Evolutionary conservation across 2,329 filamentous ascomycete genomes (phyloP).

Genomic region (Fusarium austroafricanum): DNA sequence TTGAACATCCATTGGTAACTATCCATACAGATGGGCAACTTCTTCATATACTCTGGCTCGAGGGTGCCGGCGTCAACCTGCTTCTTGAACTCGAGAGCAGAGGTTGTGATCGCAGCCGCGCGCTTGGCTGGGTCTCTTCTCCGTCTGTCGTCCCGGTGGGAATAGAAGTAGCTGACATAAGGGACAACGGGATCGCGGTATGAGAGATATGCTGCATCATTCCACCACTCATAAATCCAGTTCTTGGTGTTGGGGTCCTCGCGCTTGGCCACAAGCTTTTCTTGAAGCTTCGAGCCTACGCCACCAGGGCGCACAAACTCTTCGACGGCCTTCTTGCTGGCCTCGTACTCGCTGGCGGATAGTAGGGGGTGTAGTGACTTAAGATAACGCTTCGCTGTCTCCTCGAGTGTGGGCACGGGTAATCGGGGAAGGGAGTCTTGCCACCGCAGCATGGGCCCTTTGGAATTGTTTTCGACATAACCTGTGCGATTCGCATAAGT

Average conservation of each 20-base stretch:
- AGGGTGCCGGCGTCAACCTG: slow-evolving; percentile 84
- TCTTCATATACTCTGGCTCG: slow-evolving; percentile 99
- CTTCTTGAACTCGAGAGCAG: slow-evolving; percentile 92
- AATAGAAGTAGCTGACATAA: slow-evolving; percentile 99
- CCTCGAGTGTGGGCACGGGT: slow-evolving; percentile 83
- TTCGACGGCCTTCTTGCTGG: slow-evolving; percentile 83
- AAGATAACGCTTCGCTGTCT: slow-evolving; percentile 83
- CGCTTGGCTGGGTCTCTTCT: slow-evolving; percentile 91
- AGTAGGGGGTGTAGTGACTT: slow-evolving; percentile 83
- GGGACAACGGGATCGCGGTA: slow-evolving; percentile 97
- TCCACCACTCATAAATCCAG: slow-evolving; percentile 99
- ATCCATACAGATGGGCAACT: slow-evolving; percentile 97
- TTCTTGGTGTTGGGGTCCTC: slow-evolving; percentile 87
- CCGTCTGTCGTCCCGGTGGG: slow-evolving; percentile 91
- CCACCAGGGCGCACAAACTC: slow-evolving; percentile 92
- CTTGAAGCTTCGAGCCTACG: slow-evolving; percentile 84
- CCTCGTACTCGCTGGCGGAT: slow-evolving; percentile 73
- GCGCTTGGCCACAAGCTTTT: slow-evolving; percentile 82
- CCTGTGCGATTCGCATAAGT: slow-evolving; percentile 59
- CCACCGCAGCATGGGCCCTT: slow-evolving; percentile 84
- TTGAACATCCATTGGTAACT: slow-evolving; percentile 99
- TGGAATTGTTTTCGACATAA: slow-evolving; percentile 83
- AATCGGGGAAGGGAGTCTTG: slow-evolving; percentile 86
- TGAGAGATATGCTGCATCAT: slow-evolving; percentile 88
- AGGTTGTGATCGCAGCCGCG: slow-evolving; percentile 88